Percentiles rank a stretch among this genome's conserved stretches.
Conservation (phyloP, 2,329 filamentous ascomycete species). For the Cordyceps militaris region DNA sequence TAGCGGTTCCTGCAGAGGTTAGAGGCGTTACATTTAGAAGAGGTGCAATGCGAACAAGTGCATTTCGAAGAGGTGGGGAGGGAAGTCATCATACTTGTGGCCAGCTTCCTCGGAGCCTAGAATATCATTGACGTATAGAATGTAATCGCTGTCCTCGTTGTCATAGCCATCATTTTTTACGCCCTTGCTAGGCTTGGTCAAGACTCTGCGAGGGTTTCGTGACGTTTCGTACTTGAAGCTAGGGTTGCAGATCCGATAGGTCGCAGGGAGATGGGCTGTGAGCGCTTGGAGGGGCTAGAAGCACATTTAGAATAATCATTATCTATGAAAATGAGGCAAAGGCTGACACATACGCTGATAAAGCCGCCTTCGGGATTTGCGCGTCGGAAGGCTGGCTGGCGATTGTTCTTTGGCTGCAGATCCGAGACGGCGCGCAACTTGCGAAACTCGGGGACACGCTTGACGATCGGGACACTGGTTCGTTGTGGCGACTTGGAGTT, state of each 20-base stretch:
- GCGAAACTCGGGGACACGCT: conserved; percentile 80
- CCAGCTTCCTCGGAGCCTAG: conserved; percentile 95
- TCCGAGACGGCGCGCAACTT: conserved; percentile 68
- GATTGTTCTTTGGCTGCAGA: conserved; percentile 73
- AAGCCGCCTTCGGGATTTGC: conserved; percentile 96
- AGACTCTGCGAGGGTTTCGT: conserved; percentile 85
- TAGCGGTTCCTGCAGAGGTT: conserved; percentile 68
- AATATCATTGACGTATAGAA: conserved; percentile 98
- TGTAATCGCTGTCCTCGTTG: conserved; percentile 98
- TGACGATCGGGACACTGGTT: conserved; percentile 40
- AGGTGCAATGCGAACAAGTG: too few relatives aligned
- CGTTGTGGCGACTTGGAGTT: conserved; percentile 54
- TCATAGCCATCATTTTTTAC: conserved; percentile 98
- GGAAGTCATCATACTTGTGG: conserved; percentile 61
- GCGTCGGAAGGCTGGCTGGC: conserved; percentile 83
- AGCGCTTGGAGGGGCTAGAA: conserved; percentile 90
- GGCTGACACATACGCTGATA: conserved; percentile 66
- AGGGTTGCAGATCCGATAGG: conserved; percentile 97
- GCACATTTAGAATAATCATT: conserved; percentile 9
- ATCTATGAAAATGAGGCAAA: background rate
- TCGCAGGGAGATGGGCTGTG: conserved; percentile 85
- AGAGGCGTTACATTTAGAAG: conserved; percentile 7
- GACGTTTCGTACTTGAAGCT: conserved; percentile 98
- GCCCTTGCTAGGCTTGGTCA: conserved; percentile 98
- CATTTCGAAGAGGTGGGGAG: background rate